phyloP scores from a whole-genome alignment of 139 green algal genomes.

The Coelastrella sp. region DNA sequence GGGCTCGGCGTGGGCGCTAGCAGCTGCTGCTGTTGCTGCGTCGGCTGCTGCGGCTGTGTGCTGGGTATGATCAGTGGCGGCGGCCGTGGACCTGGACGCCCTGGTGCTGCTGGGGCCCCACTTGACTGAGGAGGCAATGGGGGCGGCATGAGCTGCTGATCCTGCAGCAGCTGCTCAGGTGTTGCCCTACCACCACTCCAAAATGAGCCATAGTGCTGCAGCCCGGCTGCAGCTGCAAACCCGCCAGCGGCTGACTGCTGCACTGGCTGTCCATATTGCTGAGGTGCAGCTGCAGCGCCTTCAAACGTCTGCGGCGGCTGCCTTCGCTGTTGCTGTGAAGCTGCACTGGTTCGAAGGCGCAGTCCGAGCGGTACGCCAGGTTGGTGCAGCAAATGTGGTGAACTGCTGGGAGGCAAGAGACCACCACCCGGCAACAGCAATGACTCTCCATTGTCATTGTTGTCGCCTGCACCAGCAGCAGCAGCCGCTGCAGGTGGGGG shows the following conservation, averaged over 20 bases:
- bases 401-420: neutral
- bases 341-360: neutral
- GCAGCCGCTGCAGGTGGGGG: neutral
- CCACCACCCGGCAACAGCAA: neutral
- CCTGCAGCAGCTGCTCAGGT: constrained; percentile 32
- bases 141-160: constrained; percentile 25
- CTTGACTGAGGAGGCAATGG: neutral
- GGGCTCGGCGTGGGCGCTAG: neutral
- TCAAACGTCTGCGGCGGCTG: neutral
- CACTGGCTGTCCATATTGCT: neutral
- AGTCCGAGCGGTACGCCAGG: constrained; percentile 5
- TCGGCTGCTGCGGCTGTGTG: constrained; percentile 25
- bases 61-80: constrained; percentile 7
- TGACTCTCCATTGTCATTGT: neutral
- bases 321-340: neutral
- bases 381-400: neutral
- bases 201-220: neutral
- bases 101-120: neutral
- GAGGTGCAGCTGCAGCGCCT: neutral
- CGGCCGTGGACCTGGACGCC: neutral
- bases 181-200: neutral
- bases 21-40: constrained; percentile 19
- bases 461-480: neutral
- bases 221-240: neutral
- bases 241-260: constrained; percentile 22